phyloP scores from a whole-genome alignment of 2,329 filamentous ascomycete genomes.

The Blumeria hordei region DNA sequence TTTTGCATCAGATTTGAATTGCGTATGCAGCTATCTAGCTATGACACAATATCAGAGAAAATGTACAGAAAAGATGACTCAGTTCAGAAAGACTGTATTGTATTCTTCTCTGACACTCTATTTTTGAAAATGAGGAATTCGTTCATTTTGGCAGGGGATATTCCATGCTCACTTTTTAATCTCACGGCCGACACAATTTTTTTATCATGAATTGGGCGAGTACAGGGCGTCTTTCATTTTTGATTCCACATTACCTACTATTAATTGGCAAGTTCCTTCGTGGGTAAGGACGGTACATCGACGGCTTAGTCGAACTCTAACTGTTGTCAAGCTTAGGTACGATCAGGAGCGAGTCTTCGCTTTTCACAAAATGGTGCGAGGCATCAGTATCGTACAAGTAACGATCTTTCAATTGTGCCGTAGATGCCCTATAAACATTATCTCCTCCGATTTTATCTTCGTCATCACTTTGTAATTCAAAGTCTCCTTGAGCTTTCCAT shows the following conservation, averaged over 20 bases:
- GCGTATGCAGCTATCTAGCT: no score
- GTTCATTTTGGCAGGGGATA: not conserved
- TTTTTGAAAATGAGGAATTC: no score
- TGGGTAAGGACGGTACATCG: not conserved
- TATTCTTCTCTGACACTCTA: no score
- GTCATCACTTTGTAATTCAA: not conserved
- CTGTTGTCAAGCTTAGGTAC: not conserved
- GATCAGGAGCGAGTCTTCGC: not conserved
- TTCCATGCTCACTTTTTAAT: not conserved
- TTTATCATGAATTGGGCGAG: not conserved
- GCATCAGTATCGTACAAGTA: not conserved
- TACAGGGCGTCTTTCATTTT: not conserved
- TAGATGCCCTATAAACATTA: not conserved
- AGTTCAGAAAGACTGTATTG: no score
- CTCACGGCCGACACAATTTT: not conserved
- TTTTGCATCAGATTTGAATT: no score
- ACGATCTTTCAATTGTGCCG: not conserved
- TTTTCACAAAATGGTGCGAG: not conserved
- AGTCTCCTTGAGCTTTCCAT: not conserved
- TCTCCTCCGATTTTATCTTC: not conserved
- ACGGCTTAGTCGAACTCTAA: not conserved
- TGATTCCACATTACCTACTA: not conserved
- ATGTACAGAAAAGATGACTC: no score
- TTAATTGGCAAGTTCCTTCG: not conserved
- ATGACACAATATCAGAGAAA: no score